These are phyloP conservation scores for Fusarium keratoplasticum DNA, from an alignment of 2,329 filamentous ascomycete genomes.

Conservation along the genomic window DNA sequence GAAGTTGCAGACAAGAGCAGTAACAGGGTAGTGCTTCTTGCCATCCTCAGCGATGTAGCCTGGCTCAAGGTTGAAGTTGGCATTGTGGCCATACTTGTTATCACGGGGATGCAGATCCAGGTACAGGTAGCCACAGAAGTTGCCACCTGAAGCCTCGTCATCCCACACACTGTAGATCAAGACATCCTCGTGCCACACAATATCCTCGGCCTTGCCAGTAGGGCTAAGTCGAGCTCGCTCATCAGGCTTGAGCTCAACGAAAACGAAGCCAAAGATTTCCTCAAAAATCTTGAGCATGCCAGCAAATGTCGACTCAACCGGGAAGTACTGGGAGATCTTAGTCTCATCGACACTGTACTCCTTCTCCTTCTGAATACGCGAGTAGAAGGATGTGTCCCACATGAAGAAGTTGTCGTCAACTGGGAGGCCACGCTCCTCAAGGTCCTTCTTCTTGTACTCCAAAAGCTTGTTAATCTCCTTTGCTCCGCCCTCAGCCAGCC, in stretches of 20 bases:
- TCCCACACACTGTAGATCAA: slow-evolving; percentile 87
- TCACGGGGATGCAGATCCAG: slow-evolving; percentile 83
- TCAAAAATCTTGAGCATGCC: slow-evolving; percentile 89
- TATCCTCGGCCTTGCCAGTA: slow-evolving; percentile 76
- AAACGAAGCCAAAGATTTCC: slow-evolving; percentile 82
- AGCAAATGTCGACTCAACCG: slow-evolving; percentile 76
- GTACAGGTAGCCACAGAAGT: slow-evolving; percentile 85
- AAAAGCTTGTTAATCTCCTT: slow-evolving; percentile 79
- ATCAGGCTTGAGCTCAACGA: slow-evolving; percentile 76
- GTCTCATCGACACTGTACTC: slow-evolving; percentile 84
- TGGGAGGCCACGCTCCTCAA: slow-evolving; percentile 66
- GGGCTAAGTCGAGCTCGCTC: slow-evolving; percentile 74
- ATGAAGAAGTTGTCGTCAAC: slow-evolving; percentile 81
- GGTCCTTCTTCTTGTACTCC: slow-evolving; percentile 78
- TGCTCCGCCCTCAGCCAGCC: slow-evolving; percentile 75
- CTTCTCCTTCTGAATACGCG: slow-evolving; percentile 82
- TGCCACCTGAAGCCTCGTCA: slow-evolving; percentile 75
- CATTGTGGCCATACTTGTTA: slow-evolving; percentile 87
- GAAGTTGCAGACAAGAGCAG: slow-evolving; percentile 87
- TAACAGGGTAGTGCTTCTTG: slow-evolving; percentile 79
- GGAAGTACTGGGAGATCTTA: slow-evolving; percentile 87
- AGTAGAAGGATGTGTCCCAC: slow-evolving; percentile 86
- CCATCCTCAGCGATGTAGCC: slow-evolving; percentile 76
- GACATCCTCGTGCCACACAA: slow-evolving; percentile 87
- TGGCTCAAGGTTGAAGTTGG: slow-evolving; percentile 85